Conservation (phyloP, 2,329 filamentous ascomycete genomes). For the Ceratocystis eucalypticola region DNA sequence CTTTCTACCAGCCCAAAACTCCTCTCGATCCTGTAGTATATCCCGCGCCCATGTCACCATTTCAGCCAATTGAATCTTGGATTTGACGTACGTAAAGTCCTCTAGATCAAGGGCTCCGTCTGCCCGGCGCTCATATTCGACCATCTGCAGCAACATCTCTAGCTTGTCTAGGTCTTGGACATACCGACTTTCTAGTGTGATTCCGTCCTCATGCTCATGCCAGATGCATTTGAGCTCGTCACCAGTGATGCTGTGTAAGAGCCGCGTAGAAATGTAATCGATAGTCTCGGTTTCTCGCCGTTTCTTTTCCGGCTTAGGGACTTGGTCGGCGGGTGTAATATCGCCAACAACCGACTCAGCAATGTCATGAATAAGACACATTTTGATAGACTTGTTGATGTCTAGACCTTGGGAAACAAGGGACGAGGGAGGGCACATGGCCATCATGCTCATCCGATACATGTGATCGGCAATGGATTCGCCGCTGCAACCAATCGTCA, state of each 20-base stretch:
- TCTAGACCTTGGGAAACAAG: conserved; percentile 56
- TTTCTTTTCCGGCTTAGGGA: conserved; percentile 77
- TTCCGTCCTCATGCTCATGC: conserved; percentile 86
- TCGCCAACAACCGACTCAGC: conserved; percentile 93
- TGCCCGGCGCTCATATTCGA: conserved; percentile 76
- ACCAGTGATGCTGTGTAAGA: conserved; percentile 56
- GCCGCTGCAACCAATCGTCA: conserved; percentile 34
- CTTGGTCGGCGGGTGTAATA: conserved; percentile 86
- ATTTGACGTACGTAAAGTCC: conserved; percentile 74
- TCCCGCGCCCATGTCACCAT: conserved; percentile 67
- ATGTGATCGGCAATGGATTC: conserved; percentile 97
- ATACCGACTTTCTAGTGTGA: conserved; percentile 72
- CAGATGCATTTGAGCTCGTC: conserved; percentile 65
- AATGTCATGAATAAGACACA: conserved; percentile 97
- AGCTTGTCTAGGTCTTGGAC: conserved; percentile 98
- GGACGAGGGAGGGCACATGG: conserved; percentile 71
- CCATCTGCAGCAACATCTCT: conserved; percentile 85
- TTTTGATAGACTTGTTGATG: conserved; percentile 72
- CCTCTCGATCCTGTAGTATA: conserved; percentile 60
- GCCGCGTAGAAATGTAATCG: conserved; percentile 73
- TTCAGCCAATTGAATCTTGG: conserved; percentile 60
- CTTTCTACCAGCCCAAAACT: conserved; percentile 49
- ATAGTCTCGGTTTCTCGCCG: conserved; percentile 78
- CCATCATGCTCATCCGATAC: conserved; percentile 98
- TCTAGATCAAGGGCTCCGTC: conserved; percentile 58